A percentile compares a stretch with the other conserved stretches of the same genome.
phyloP scores from a whole-genome alignment of 805 yeast species.

The Ogataea nitratoaversa region DNA sequence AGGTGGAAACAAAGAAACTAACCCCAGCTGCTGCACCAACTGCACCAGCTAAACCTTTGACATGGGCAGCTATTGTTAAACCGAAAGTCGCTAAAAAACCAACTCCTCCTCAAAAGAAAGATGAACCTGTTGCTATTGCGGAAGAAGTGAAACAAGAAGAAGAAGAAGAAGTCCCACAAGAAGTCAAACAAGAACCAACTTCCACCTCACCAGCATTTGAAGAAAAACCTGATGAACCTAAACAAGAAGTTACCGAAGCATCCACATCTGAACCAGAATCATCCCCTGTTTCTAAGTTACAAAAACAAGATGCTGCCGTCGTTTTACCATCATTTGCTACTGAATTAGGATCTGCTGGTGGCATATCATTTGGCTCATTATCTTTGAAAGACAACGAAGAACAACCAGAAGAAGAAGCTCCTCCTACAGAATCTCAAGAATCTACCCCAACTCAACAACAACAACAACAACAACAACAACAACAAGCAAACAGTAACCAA shows the following conservation, averaged over 20 bases:
- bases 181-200: constrained; percentile 7
- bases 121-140: constrained; percentile 14
- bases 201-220: constrained; percentile 2
- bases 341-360: constrained; percentile 41
- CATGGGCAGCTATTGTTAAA: constrained; percentile 25
- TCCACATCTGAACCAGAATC: not conserved
- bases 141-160: constrained; percentile 11
- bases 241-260: not conserved
- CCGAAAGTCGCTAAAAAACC: constrained; percentile 23
- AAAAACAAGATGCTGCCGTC: constrained; percentile 26
- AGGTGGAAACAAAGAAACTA: not conserved
- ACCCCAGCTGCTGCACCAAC: constrained; percentile 15
- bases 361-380: constrained; percentile 54
- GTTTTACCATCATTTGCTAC: constrained; percentile 46
- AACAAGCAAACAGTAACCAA: not conserved
- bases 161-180: constrained; percentile 4
- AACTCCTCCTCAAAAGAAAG: constrained; percentile 9
- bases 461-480: constrained; percentile 4
- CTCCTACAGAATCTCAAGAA: constrained; percentile 9
- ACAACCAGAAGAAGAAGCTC: constrained; percentile 20
- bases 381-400: constrained; percentile 42
- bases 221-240: not conserved
- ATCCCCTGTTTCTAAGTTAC: not conserved
- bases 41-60: constrained; percentile 13
- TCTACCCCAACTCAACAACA: constrained; percentile 5